A percentile compares a stretch with the other conserved stretches of the same genome.
phyloP scores from a whole-genome alignment of 192 early-diverging fungal species.

The Entomortierella lignicola region DNA sequence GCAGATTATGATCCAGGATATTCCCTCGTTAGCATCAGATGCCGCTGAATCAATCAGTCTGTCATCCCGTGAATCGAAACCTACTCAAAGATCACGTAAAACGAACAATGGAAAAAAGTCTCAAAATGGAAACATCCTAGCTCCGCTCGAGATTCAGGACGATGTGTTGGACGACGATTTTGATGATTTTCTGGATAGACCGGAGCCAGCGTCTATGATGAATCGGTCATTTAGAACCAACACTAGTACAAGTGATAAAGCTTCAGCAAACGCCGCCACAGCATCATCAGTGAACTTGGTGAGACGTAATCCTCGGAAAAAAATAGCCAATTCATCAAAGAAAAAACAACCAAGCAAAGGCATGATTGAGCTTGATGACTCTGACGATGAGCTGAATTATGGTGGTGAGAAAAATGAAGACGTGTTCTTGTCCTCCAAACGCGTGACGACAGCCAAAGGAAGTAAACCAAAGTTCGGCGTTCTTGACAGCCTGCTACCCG shows the following conservation, averaged over 20 bases:
- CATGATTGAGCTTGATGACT: slow-evolving; percentile 24
- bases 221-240: slow-evolving; percentile 20
- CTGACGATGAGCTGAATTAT: slow-evolving; percentile 14
- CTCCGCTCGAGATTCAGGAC: neutral
- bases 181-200: slow-evolving; percentile 34
- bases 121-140: neutral
- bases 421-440: neutral
- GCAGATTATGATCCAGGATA: slow-evolving; percentile 10
- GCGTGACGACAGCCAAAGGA: neutral
- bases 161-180: slow-evolving; percentile 18
- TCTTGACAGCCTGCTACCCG: slow-evolving; percentile 20
- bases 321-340: neutral
- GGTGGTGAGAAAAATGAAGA: neutral
- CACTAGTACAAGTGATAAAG: slow-evolving; percentile 3
- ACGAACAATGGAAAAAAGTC: neutral
- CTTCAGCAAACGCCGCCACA: neutral
- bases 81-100: neutral
- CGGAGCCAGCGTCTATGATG: slow-evolving; percentile 40
- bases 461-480: slow-evolving; percentile 7
- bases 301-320: slow-evolving; percentile 1
- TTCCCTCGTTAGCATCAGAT: neutral
- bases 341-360: slow-evolving; percentile 9
- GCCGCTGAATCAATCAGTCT: neutral
- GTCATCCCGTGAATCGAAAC: neutral
- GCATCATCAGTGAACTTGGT: neutral